Base-by-base conservation (phyloP, 2,329 filamentous ascomycete genomes). In the Tricladium varicosporioides region DNA sequence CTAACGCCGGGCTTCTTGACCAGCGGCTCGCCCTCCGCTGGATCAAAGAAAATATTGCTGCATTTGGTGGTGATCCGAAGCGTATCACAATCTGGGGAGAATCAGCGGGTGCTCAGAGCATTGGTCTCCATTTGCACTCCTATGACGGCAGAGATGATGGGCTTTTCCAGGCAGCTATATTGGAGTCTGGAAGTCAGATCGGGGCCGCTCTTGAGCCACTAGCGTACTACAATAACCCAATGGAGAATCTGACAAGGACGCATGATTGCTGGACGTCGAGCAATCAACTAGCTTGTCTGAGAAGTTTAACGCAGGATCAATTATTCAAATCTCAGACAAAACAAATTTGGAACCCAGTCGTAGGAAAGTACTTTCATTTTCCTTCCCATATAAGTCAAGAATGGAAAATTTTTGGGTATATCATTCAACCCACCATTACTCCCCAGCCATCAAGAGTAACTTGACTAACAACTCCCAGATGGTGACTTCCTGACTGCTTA, bases 1-100 rank as follows among this genome's bases (percentile, higher is more conserved):
- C 89, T 59, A 91, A 90, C 60, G 72, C 86, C 10, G 86, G 86
- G 1, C 70, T 87, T 51, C 74, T 77, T 59, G 85, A 88, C 64
- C 83, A 87, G 70, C 76, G 80, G 58, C 65, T 78, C n/a, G 76
- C 81, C 10, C 73, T 87, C 16, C 71, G 74, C 54, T 87, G 84
- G 84, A 77, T 86, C 42, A 74, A 75, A 57, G 72, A 77, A 32
- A 86, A 85, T 67, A 92, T 67, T 70, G 89, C 5, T 88, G 88
- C 5, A 77, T 89, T 2, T 75, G 88, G 88, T 0, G 84, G 83
- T 1, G 78, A 86, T 60, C 73, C 73, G 1, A 50, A 69, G 2
- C 58, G 61, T 11, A 69, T 69, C 33, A 68, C 65, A 1, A 53
- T 67, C 18, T 68, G 87, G 87, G 81, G 89, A 1, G 78, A 87